These are phyloP conservation scores for Closterium sp. DNA, from an alignment of 139 green algal species.

Conservation along the genomic window DNA sequence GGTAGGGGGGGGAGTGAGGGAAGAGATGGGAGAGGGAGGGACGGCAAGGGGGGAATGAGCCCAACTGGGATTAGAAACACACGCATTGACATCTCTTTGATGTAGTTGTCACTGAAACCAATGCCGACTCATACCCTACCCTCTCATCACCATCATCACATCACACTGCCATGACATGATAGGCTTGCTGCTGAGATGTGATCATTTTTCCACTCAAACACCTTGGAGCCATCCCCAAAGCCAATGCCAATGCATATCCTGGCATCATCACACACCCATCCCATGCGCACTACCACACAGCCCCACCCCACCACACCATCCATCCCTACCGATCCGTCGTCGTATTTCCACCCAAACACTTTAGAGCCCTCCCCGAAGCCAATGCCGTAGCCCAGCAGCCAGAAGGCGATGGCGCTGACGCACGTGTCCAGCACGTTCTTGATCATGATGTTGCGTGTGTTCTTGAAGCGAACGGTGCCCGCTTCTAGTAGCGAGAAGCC, in stretches of 20 bases:
- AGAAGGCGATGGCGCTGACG: constrained; percentile 48
- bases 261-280: background rate
- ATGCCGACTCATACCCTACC: too few relatives aligned
- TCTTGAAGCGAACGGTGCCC: constrained; percentile 48
- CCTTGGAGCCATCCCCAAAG: constrained; percentile 21
- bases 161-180: background rate
- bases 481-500: constrained; percentile 48
- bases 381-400: constrained; percentile 40
- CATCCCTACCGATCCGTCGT: constrained; percentile 7
- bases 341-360: constrained; percentile 36
- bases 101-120: too few relatives aligned
- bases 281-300: background rate
- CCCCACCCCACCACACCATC: background rate
- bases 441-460: constrained; percentile 56
- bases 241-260: background rate
- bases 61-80: background rate
- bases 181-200: background rate
- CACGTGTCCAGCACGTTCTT: constrained; percentile 55
- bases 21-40: background rate
- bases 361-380: constrained; percentile 30
- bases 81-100: background rate
- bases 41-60: too few relatives aligned
- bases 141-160: background rate
- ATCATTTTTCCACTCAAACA: constrained; percentile 16
- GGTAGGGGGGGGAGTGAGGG: too few relatives aligned